Evolutionary conservation across 2,329 filamentous ascomycete species (phyloP).

Genomic region (Trichophyton simii): DNA sequence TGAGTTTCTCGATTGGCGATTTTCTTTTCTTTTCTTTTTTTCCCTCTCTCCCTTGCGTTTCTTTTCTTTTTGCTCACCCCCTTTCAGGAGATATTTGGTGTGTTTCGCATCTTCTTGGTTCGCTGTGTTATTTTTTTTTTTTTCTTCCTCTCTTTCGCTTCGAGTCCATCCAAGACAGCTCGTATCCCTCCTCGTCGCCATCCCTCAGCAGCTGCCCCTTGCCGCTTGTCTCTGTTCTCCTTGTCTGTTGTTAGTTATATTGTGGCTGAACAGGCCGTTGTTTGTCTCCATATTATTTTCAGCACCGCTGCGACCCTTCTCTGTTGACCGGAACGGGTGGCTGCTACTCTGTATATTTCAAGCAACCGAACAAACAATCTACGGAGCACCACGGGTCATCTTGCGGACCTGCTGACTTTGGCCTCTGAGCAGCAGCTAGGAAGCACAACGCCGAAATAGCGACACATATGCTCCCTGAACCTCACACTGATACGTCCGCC

Average conservation of each 20-base stretch:
- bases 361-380: not conserved
- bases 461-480: not conserved
- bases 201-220: not conserved
- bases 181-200: not conserved
- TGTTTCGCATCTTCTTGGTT: constrained; percentile 2
- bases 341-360: not conserved
- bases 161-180: not conserved
- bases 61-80: not conserved
- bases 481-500: not conserved
- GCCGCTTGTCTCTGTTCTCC: not conserved
- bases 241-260: not conserved
- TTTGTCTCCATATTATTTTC: not conserved
- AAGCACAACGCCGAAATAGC: not conserved
- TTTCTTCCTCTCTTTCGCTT: not conserved
- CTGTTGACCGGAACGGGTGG: not conserved
- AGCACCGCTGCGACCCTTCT: not conserved
- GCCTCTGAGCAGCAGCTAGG: not conserved
- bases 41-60: not conserved
- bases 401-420: not conserved
- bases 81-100: constrained; percentile 1
- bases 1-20: not conserved
- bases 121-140: not conserved
- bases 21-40: not conserved
- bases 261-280: not conserved
- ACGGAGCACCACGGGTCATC: not conserved